These are phyloP conservation scores for Agastache rugosa DNA, from an alignment of 257 asterid species.

Conservation along the genomic window DNA sequence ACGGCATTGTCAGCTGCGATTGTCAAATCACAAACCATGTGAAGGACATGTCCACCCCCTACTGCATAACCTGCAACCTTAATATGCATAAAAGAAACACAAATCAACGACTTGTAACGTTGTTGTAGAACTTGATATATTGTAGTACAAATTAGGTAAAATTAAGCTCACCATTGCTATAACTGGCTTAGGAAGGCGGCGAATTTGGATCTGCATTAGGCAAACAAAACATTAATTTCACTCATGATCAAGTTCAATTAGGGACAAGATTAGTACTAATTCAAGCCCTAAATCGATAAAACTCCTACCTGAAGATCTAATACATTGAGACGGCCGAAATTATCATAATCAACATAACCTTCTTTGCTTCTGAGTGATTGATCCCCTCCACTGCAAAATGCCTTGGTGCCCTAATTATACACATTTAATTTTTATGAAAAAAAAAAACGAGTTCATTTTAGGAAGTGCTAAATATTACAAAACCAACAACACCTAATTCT, in stretches of 20 bases:
- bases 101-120: not conserved
- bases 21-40: constrained; percentile 93
- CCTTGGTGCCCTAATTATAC: constrained; percentile 63
- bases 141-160: not conserved
- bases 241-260: not conserved
- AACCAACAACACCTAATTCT: not conserved
- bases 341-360: constrained; percentile 85
- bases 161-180: constrained; percentile 76
- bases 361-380: constrained; percentile 82
- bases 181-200: constrained; percentile 96
- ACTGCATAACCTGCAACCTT: constrained; percentile 99
- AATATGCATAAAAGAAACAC: constrained; percentile 30
- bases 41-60: constrained; percentile 96
- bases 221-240: not conserved
- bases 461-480: not conserved
- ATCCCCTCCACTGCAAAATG: constrained; percentile 98
- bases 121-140: not conserved
- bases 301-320: constrained; percentile 77
- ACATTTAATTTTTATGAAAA: not conserved
- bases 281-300: not conserved
- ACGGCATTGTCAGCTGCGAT: constrained; percentile 95
- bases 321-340: constrained; percentile 88
- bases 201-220: constrained; percentile 78
- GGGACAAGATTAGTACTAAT: not conserved
- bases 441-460: not conserved